Percentiles rank a stretch among this genome's conserved stretches.
Evolutionary conservation across 768 basidiomycete species (phyloP).

Genomic region (Podaxis sp.): DNA sequence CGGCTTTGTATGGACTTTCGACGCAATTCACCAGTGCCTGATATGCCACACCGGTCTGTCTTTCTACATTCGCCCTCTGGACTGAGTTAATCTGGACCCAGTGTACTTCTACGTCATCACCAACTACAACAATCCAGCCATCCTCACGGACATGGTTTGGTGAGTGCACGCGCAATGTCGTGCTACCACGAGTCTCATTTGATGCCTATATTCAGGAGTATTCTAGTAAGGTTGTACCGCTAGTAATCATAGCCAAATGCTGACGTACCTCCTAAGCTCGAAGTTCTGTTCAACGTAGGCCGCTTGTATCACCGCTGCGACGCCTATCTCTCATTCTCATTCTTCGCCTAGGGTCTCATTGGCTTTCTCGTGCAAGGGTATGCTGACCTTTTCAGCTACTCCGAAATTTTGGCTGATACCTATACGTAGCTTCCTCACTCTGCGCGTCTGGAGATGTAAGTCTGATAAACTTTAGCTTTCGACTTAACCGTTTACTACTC

Average conservation of each 20-base stretch:
- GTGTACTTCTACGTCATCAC: conserved; percentile 56
- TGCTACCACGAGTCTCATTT: conserved; percentile 1
- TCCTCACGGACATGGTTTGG: conserved; percentile 46
- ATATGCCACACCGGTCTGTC: conserved; percentile 52
- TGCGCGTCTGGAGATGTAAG: conserved; percentile 47
- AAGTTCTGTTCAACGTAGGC: conserved; percentile 57
- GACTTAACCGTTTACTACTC: background rate
- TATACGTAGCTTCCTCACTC: conserved; percentile 36
- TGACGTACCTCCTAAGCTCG: conserved; percentile 35
- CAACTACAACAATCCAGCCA: conserved; percentile 45
- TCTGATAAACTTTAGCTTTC: background rate
- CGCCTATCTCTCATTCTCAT: background rate
- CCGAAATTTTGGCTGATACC: conserved; percentile 2
- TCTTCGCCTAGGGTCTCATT: conserved; percentile 42
- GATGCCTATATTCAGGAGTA: conserved; percentile 38
- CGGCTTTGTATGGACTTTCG: conserved; percentile 45
- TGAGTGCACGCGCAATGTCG: conserved; percentile 24
- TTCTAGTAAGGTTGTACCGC: conserved; percentile 37
- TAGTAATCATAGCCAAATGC: background rate
- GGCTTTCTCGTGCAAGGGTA: conserved; percentile 58
- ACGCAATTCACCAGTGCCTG: conserved; percentile 51
- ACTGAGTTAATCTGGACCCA: conserved; percentile 21
- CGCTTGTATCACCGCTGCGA: background rate
- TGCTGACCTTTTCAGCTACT: conserved; percentile 6
- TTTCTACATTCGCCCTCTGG: background rate